Conservation (phyloP, 1,284 basidiomycete genomes). For the Kalmanozyma brasiliensis region DNA sequence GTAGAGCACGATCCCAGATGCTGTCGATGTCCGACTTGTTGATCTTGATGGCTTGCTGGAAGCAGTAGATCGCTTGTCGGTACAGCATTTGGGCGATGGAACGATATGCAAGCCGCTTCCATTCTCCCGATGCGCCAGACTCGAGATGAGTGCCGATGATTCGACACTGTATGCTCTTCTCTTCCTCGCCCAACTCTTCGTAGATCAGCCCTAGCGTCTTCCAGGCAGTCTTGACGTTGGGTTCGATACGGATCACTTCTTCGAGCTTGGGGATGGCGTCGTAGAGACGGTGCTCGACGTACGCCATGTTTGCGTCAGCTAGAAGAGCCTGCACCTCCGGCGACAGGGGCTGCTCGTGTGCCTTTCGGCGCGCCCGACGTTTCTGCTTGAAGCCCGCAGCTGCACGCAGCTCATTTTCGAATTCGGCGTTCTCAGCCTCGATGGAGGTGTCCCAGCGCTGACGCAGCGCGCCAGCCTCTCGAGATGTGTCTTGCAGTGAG, state of each 20-base stretch:
- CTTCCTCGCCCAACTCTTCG: constrained; percentile 75
- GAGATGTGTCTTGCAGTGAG: constrained; percentile 52
- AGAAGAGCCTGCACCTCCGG: constrained; percentile 83
- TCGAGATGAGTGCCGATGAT: constrained; percentile 90
- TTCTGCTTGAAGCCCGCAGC: constrained; percentile 54
- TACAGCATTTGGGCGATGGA: constrained; percentile 76
- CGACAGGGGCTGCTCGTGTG: constrained; percentile 71
- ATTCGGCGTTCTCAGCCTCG: constrained; percentile 57
- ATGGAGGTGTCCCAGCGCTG: constrained; percentile 57
- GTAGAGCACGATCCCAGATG: constrained; percentile 87
- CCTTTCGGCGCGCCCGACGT: constrained; percentile 21
- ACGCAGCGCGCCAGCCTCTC: constrained; percentile 32
- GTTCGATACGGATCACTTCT: constrained; percentile 93
- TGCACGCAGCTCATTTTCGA: constrained; percentile 60
- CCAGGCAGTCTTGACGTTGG: constrained; percentile 85
- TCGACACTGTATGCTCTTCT: constrained; percentile 82
- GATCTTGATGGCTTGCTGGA: constrained; percentile 81
- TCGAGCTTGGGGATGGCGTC: constrained; percentile 83
- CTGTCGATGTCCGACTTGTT: constrained; percentile 84
- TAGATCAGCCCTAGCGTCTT: constrained; percentile 84
- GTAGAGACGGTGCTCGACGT: constrained; percentile 77
- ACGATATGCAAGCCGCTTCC: constrained; percentile 77
- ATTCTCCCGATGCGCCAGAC: constrained; percentile 81
- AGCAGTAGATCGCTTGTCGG: constrained; percentile 91
- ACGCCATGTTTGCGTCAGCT: constrained; percentile 87